Evolutionary conservation across 371 early-diverging fungal species (phyloP), one percentile per base, ranked within the genome.

Genomic region (Rozella allomycis): DNA sequence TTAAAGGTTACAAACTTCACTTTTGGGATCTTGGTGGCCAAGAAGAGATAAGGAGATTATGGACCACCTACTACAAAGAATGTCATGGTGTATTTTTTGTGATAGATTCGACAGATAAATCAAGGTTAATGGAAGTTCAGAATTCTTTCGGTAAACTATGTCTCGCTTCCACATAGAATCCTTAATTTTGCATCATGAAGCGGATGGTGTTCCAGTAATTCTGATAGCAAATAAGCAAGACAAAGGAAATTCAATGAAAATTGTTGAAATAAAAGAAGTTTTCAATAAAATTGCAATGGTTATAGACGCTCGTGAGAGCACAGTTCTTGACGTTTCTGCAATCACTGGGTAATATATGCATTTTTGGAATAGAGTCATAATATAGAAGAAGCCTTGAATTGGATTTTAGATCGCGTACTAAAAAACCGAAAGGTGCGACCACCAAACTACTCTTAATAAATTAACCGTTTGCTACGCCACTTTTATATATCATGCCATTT

Each of bases 1-100:
- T 77, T 25, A 45, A 46, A 16, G 52, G 53, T 20, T 46, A 65
- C 14, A 56, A 70, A 28, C 43, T 90, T 23, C 81, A 78, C 41
- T 84, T 88, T 47, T 79, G 85, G 83, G 90, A 90, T 59, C 56
- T 93, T 14, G 94, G 90, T 4, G 94, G 94, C 1, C 83, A 86
- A 41, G 47, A 52, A 1, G 88, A 86, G 35, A 53, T 93, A 27
- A 83, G 71, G 16, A 52, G 67, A 3, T 71, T 93, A 26, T 93
- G 94, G 94, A 72, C 70, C 27, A 70, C 80, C 18, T 93, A 93
- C 54, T 93, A 84, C 45, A 35, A 61, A n/a, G 87, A 85, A 47
- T 74, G 79, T 33, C 94, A 93, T 43, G 94, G 72, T 1, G 68
- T 93, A 30, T 51, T 86, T 17, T 93, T 83, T 68, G 84, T 87